phyloP scores from a whole-genome alignment of 2,329 filamentous ascomycete species.

The Botrytis aclada region DNA sequence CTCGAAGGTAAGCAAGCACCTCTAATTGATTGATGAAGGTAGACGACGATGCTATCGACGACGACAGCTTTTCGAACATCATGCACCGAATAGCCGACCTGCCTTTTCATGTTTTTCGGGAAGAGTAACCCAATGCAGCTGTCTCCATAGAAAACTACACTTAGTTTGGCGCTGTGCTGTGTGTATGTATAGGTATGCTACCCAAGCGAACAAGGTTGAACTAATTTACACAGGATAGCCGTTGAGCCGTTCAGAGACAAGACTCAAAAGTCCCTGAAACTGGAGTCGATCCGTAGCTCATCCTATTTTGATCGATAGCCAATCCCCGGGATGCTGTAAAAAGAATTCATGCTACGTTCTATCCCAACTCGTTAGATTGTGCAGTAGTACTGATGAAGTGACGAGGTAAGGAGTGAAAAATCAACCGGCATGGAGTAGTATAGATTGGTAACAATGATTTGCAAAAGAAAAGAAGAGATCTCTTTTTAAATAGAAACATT shows the following conservation, averaged over 20 bases:
- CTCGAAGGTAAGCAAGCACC: background rate
- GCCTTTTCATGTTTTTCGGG: background rate
- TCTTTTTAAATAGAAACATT: background rate
- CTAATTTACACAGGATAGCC: background rate
- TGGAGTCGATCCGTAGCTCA: background rate
- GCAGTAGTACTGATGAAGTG: background rate
- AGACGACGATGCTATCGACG: background rate
- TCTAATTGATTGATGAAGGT: background rate
- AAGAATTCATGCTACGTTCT: constrained; percentile 4
- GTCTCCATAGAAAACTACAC: background rate
- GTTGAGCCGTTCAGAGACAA: background rate
- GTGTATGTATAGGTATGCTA: background rate
- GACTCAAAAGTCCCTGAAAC: background rate
- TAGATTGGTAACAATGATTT: background rate
- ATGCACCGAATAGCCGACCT: background rate
- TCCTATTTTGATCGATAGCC: background rate
- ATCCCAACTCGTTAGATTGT: background rate
- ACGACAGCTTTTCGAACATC: background rate
- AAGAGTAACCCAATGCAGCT: background rate
- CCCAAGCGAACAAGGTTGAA: background rate
- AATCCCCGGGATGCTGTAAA: background rate
- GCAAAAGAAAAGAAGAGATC: background rate
- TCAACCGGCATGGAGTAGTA: background rate
- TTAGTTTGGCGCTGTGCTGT: background rate
- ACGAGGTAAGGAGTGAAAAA: background rate